Base-by-base conservation (phyloP, 1,284 basidiomycete species). In the Grifola frondosa region DNA sequence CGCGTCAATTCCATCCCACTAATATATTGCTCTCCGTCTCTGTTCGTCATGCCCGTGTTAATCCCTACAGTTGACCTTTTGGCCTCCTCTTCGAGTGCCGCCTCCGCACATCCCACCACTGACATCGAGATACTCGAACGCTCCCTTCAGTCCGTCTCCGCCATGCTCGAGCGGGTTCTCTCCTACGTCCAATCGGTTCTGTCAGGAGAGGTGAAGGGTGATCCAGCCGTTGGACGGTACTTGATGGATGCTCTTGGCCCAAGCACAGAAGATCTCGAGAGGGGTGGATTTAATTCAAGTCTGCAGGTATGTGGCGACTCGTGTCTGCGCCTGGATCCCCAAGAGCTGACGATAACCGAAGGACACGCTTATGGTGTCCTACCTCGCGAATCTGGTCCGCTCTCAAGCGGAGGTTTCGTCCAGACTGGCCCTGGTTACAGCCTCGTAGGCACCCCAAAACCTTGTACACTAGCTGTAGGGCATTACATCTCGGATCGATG, bases 401-500 rank as follows among this genome's bases (percentile, higher is more conserved):
- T 87, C 91, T 48, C 96, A 99, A 73, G 90, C 92, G 42, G 95
- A 98, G 68, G 83, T 98, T 30, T 91, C 93, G 4, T 82, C 91
- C 33, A 80, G 96, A 57, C 74, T 99, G 61, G 88, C 91, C 40
- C 77, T 99, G 46, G 79, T 91, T 20, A 60, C 55, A 35, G 54
- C 57, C 20, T 49, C 56, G 46, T 63, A 59, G 46, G 49, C 40
- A 35, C 39, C 50, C 33, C 41, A 48, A 49, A 42, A 38, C 47
- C 31, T 40, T 53, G 54, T 53, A 52, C 49, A 44, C 16, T 52
- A 48, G 46, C 22, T 33, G 29, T 37, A 30, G 43, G 37, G 22
- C 36, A 23, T 34, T 16, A 28, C 33, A 32, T 15, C 26, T 26
- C 35, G 34, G 28, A 13, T 43, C 11, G 30, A 40, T 28, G 15